phyloP scores from a whole-genome alignment of 1,284 basidiomycete genomes.

The Quambalaria eucalypti region DNA sequence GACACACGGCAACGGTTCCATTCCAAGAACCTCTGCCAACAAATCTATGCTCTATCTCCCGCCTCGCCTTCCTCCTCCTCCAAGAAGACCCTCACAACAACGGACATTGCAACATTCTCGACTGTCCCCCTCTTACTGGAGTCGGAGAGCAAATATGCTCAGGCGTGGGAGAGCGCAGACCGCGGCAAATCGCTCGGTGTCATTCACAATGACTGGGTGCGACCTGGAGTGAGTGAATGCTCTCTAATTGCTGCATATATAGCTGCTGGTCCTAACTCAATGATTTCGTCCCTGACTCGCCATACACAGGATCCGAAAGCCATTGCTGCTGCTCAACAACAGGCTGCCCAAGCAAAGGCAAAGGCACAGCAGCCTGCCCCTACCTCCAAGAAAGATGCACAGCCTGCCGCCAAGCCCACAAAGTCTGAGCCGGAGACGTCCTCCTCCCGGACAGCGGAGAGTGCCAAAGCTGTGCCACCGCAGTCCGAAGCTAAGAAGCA shows the following conservation, averaged over 20 bases:
- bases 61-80: background rate
- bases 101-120: background rate
- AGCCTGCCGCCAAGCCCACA: background rate
- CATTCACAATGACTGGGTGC: background rate
- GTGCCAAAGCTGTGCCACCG: no score
- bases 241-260: no score
- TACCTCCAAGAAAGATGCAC: no score
- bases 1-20: background rate
- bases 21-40: background rate
- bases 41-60: background rate
- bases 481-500: no score
- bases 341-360: background rate
- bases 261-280: no score
- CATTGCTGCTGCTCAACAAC: background rate
- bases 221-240: no score
- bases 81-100: background rate
- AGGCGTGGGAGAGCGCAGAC: background rate
- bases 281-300: no score
- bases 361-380: background rate
- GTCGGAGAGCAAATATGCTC: background rate
- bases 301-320: background rate
- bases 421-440: background rate
- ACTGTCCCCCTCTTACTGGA: background rate
- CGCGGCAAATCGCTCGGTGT: background rate
- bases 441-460: background rate